These are phyloP conservation scores for Zasmidium citrigriseum DNA, from an alignment of 2,329 filamentous ascomycete genomes.

Conservation along the genomic window DNA sequence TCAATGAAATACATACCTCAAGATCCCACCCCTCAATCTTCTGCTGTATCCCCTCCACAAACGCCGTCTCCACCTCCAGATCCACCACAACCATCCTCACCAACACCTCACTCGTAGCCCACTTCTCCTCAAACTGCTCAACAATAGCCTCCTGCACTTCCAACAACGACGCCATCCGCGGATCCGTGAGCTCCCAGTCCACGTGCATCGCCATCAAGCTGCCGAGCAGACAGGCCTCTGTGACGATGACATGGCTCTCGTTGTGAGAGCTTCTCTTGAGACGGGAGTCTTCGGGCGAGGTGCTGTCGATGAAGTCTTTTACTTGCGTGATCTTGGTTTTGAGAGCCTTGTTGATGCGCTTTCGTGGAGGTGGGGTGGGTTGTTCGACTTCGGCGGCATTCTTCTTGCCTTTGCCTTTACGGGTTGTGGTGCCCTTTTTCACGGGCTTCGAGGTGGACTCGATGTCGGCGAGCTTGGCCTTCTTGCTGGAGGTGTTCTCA, in stretches of 20 bases:
- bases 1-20: neutral
- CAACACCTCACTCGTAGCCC: neutral
- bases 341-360: constrained; percentile 8
- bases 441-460: neutral
- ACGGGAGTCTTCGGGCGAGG: neutral
- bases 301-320: constrained; percentile 2
- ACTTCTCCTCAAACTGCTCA: neutral
- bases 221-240: constrained; percentile 3
- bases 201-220: constrained; percentile 4
- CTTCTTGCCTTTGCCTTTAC: constrained; percentile 1
- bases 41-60: constrained; percentile 2
- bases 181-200: constrained; percentile 8
- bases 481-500: neutral
- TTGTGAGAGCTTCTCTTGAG: neutral
- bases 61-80: neutral
- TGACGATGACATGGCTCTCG: constrained; percentile 4
- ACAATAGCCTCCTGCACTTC: constrained; percentile 9
- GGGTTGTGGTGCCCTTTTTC: constrained; percentile 4
- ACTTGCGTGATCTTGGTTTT: constrained; percentile 5
- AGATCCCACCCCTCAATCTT: neutral
- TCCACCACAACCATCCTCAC: constrained; percentile 3
- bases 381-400: neutral
- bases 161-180: neutral
- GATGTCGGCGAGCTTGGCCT: constrained; percentile 1
- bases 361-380: neutral